phyloP scores from a whole-genome alignment of 306 rosid species.

The Vigna radiata region DNA sequence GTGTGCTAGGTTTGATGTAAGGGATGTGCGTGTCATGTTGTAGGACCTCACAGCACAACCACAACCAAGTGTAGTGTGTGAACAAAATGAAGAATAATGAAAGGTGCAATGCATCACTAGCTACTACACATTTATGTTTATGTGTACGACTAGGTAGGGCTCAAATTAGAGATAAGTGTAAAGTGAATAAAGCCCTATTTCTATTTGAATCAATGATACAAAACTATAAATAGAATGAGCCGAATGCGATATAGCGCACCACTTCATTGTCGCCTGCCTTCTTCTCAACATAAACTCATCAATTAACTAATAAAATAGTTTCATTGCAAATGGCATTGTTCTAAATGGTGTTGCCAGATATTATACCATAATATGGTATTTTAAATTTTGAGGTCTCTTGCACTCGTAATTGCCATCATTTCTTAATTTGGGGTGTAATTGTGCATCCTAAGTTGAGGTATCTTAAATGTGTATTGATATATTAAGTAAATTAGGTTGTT shows the following conservation, averaged over 20 bases:
- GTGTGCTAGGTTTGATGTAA: background rate
- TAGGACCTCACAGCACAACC: background rate
- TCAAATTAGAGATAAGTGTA: background rate
- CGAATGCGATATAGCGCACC: background rate
- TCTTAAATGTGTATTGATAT: too few relatives aligned
- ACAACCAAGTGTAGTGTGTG: constrained; percentile 14
- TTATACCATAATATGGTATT: too few relatives aligned
- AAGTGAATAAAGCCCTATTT: background rate
- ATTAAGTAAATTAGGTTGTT: too few relatives aligned
- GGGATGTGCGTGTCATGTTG: constrained; percentile 19
- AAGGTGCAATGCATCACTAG: background rate
- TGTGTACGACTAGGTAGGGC: background rate
- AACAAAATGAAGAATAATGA: constrained; percentile 8
- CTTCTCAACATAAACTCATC: too few relatives aligned
- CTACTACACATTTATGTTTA: background rate
- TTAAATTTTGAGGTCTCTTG: too few relatives aligned
- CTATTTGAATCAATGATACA: background rate
- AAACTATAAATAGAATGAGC: background rate
- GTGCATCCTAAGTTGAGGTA: too few relatives aligned
- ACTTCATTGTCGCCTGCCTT: background rate
- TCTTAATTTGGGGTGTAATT: too few relatives aligned
- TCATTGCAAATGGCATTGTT: too few relatives aligned
- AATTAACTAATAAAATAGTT: too few relatives aligned
- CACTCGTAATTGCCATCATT: too few relatives aligned
- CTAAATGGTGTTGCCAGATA: too few relatives aligned